Conservation (phyloP, 2,329 filamentous ascomycete species). For the Alternaria tenuissima region DNA sequence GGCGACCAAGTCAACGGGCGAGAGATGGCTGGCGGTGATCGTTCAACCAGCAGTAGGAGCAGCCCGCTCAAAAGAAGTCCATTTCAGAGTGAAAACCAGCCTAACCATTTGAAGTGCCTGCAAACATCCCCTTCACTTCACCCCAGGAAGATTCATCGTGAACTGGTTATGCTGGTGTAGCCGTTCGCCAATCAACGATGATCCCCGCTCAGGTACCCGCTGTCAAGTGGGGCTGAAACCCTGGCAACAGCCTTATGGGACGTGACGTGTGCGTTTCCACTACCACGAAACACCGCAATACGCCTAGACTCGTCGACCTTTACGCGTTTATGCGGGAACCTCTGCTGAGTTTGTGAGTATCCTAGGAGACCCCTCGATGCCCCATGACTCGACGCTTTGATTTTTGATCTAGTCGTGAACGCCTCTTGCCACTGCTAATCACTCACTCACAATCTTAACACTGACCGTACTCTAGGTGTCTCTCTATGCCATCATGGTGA, state of each 20-base stretch:
- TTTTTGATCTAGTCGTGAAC: not conserved
- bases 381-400: not conserved
- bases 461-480: not conserved
- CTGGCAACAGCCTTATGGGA: constrained; percentile 16
- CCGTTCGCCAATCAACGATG: constrained; percentile 14
- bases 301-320: not conserved
- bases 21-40: not conserved
- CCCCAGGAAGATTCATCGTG: constrained; percentile 4
- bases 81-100: not conserved
- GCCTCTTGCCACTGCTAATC: not conserved
- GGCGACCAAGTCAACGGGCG: not conserved
- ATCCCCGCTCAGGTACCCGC: constrained; percentile 13
- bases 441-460: not conserved
- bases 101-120: constrained; percentile 1
- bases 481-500: not conserved
- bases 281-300: constrained; percentile 10
- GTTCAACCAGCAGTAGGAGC: not conserved
- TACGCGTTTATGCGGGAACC: not conserved
- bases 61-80: constrained; percentile 2
- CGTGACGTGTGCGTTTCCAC: constrained; percentile 18
- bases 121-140: constrained; percentile 9
- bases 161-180: constrained; percentile 3
- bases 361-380: not conserved
- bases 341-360: not conserved
- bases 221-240: constrained; percentile 19